These are phyloP conservation scores for Pichia californica DNA, from an alignment of 805 yeast genomes.

Conservation along the genomic window DNA sequence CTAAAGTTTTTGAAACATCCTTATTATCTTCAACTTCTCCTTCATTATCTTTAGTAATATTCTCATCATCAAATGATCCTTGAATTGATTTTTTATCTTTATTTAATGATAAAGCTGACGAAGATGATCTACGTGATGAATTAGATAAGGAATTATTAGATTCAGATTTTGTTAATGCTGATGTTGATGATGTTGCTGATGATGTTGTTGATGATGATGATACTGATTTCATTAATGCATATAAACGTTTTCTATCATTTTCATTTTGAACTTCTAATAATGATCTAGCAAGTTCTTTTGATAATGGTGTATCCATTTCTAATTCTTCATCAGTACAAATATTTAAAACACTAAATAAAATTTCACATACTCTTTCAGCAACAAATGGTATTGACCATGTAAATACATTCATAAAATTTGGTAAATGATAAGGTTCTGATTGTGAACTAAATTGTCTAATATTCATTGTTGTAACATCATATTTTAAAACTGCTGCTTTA, in stretches of 20 bases:
- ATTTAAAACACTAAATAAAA: slow-evolving; percentile 81
- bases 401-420: slow-evolving; percentile 94
- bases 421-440: slow-evolving; percentile 96
- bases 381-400: slow-evolving; percentile 97
- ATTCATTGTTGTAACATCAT: slow-evolving; percentile 88
- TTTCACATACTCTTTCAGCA: slow-evolving; percentile 92
- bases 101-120: no score
- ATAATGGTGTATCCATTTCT: slow-evolving; percentile 61
- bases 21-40: neutral
- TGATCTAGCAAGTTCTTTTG: slow-evolving; percentile 33
- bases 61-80: no score
- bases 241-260: neutral
- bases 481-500: slow-evolving; percentile 91
- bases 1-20: slow-evolving; percentile 15
- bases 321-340: slow-evolving; percentile 94
- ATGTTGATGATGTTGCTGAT: neutral
- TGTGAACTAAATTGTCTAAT: slow-evolving; percentile 88
- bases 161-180: neutral
- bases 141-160: neutral
- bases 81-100: no score
- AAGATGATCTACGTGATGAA: neutral
- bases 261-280: slow-evolving; percentile 19
- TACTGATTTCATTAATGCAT: neutral
- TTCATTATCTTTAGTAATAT: neutral
- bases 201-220: neutral